Conservation (phyloP, 2,329 filamentous ascomycete species). For the Aureobasidium namibiae region DNA sequence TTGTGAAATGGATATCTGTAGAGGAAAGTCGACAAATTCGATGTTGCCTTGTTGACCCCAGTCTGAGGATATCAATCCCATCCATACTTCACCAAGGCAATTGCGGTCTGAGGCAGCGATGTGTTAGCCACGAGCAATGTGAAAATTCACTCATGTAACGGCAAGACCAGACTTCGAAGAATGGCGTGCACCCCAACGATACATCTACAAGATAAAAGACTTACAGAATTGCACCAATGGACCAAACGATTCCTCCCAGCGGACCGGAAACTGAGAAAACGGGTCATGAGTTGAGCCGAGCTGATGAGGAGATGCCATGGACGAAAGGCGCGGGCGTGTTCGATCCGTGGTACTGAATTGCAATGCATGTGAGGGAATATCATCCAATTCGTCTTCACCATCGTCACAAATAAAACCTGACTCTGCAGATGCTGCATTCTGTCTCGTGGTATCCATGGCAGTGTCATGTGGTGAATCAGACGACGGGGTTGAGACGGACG, state of each 20-base stretch:
- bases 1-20: background rate
- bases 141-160: no score
- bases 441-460: background rate
- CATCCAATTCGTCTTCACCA: background rate
- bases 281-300: slow-evolving; percentile 3
- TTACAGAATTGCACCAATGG: background rate
- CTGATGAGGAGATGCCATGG: background rate
- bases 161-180: background rate
- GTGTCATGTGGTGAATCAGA: background rate
- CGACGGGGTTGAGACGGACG: background rate
- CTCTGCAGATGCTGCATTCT: background rate
- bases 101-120: background rate
- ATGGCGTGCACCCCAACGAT: background rate
- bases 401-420: background rate
- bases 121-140: background rate
- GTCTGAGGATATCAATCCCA: background rate
- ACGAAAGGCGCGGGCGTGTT: background rate
- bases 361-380: background rate
- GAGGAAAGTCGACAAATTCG: background rate
- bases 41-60: slow-evolving; percentile 1
- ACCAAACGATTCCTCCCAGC: background rate
- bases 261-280: background rate
- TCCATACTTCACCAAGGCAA: background rate
- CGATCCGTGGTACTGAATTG: background rate
- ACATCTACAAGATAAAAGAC: background rate